Percentiles rank a stretch among this genome's conserved stretches.
Conservation (phyloP, 192 early-diverging fungal genomes). For the Coemansia sp. region DNA sequence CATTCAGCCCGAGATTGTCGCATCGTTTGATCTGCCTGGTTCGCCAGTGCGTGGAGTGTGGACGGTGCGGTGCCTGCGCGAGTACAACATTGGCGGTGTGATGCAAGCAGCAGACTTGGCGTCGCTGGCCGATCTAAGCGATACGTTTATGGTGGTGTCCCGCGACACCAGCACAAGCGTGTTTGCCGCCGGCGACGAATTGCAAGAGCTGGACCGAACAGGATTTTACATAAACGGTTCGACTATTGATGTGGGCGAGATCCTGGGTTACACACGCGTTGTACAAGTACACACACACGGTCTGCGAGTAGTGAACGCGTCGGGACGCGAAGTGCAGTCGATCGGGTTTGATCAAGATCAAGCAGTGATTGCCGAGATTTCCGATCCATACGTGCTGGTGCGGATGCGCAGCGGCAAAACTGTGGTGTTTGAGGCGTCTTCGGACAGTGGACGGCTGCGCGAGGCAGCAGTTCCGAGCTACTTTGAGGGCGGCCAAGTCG, state of each 20-base stretch:
- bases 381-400: conserved; percentile 80
- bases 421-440: conserved; percentile 61
- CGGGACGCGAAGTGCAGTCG: conserved; percentile 34
- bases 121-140: conserved; percentile 24
- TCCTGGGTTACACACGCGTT: conserved; percentile 69
- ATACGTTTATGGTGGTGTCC: conserved; percentile 48
- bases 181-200: conserved; percentile 77
- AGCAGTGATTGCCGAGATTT: conserved; percentile 71
- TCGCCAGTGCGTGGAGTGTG: conserved; percentile 42
- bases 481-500: conserved; percentile 9
- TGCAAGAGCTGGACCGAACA: conserved; percentile 68
- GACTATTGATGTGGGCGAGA: conserved; percentile 73
- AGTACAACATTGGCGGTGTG: conserved; percentile 51
- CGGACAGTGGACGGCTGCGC: conserved; percentile 34
- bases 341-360: conserved; percentile 20
- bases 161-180: conserved; percentile 52
- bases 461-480: conserved; percentile 11
- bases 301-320: conserved; percentile 66
- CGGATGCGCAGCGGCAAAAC: conserved; percentile 64
- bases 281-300: conserved; percentile 84
- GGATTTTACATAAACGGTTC: conserved; percentile 75
- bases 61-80: conserved; percentile 35
- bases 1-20: conserved; percentile 61
- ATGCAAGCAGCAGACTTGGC: conserved; percentile 41
- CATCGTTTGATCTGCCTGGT: conserved; percentile 57